A percentile compares a stretch with the other conserved stretches of the same genome.
These are phyloP conservation scores for Pestalotiopsis sp. DNA, from an alignment of 2,329 filamentous ascomycete genomes.

Conservation along the genomic window DNA sequence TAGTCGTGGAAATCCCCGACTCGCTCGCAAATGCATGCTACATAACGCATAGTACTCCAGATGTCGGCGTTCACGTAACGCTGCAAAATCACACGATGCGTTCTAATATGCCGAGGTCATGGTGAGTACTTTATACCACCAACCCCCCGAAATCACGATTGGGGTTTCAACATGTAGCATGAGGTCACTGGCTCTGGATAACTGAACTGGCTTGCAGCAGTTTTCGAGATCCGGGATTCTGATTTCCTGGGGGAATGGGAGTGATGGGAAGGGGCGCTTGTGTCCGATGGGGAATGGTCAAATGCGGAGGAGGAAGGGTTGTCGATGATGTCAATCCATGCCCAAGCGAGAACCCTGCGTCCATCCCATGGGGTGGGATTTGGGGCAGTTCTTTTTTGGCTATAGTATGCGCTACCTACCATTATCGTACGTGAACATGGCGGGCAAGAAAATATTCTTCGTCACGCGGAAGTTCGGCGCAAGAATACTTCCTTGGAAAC, in stretches of 20 bases:
- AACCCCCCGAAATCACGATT: not conserved
- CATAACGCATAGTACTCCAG: too few relatives aligned
- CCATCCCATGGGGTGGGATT: not conserved
- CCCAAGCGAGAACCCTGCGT: constrained; percentile 9
- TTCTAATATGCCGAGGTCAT: not conserved
- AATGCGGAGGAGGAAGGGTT: constrained; percentile 4
- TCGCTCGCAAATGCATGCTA: not conserved
- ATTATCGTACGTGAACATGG: not conserved
- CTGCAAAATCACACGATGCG: not conserved
- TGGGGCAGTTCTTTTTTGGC: not conserved
- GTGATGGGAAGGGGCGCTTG: not conserved
- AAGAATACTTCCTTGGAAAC: too few relatives aligned
- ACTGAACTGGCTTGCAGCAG: not conserved
- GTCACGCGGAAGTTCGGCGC: not conserved
- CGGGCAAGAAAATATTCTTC: not conserved
- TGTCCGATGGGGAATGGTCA: not conserved
- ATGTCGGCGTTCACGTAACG: too few relatives aligned
- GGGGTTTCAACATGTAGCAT: not conserved
- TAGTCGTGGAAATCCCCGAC: not conserved
- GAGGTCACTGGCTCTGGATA: not conserved
- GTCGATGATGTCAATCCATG: constrained; percentile 12
- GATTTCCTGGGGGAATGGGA: not conserved
- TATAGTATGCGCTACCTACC: not conserved
- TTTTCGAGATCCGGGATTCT: not conserved
- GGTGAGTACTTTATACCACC: not conserved